Percentiles rank a stretch among this genome's conserved stretches.
Evolutionary conservation across 768 basidiomycete species (phyloP).

Genomic region (Baorangia bicolor): DNA sequence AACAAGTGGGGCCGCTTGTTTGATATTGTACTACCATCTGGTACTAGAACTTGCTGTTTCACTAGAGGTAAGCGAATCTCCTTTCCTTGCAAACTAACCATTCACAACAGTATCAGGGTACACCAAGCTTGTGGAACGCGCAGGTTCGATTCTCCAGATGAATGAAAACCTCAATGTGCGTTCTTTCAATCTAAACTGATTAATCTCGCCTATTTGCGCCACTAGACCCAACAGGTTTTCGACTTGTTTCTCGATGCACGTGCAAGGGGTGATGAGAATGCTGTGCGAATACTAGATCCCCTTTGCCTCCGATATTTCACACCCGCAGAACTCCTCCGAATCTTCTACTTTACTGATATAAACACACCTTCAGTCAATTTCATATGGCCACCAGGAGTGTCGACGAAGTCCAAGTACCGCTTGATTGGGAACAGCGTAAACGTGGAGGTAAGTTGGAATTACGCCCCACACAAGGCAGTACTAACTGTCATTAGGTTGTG

Average conservation of each 20-base stretch:
- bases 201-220: background rate
- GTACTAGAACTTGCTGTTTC: constrained; percentile 71
- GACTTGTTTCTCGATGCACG: constrained; percentile 52
- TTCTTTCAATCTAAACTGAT: background rate
- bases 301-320: constrained; percentile 75
- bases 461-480: background rate
- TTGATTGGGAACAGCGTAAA: constrained; percentile 85
- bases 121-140: constrained; percentile 70
- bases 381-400: constrained; percentile 60
- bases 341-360: constrained; percentile 54
- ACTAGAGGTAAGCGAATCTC: constrained; percentile 55
- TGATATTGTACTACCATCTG: constrained; percentile 70
- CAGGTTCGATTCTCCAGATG: constrained; percentile 76
- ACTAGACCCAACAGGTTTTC: constrained; percentile 63
- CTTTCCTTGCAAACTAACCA: background rate
- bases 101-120: constrained; percentile 51
- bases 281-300: constrained; percentile 54
- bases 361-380: constrained; percentile 33
- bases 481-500: constrained; percentile 37
- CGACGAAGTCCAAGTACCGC: constrained; percentile 68
- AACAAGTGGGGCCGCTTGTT: constrained; percentile 77
- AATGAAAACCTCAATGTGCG: constrained; percentile 65
- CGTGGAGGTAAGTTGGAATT: constrained; percentile 48
- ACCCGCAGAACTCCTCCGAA: constrained; percentile 65
- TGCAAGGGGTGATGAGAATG: constrained; percentile 37